Base-by-base conservation (phyloP, 1,139 yeast genomes). In the Nakaseomyces kungkrabaensis region DNA sequence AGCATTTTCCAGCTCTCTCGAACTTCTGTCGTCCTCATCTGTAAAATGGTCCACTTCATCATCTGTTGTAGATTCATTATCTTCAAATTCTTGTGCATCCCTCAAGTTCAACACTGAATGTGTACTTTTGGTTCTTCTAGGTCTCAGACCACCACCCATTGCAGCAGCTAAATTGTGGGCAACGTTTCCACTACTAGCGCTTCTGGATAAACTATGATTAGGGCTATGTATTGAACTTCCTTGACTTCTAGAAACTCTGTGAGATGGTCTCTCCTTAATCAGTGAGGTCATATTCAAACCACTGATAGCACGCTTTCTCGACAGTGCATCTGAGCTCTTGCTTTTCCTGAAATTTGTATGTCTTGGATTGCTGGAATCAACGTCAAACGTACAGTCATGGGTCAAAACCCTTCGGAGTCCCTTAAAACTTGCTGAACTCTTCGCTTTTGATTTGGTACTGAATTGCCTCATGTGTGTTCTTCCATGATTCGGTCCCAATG, bases 391-490 rank as follows among this genome's bases (percentile, higher is more conserved):
- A n/a, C 57, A 55, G 37, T 62, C 66, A 50, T 59, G 62, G 6
- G 58, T 56, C 25, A 59, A 37, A 8, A 58, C 58, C 45, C 59
- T 57, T 40, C 60, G 59, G 33, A 65, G 50, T 6, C 65, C 65
- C 50, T 65, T 65, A 43, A 65, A 63, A 50, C 66, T 63, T 3
- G 66, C 65, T 1, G 60, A 56, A 48, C 68, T 64, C 51, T 60
- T 65, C 27, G 65, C 60, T 44, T 63, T 53, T 3, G 66, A 62
- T 37, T 60, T 59, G 2, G 65, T 65, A 5, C 68, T 61, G 50
- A 66, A 66, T 46, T 63, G 68, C 45, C 62, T 53, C n/a, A 54
- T 48, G 25, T 52, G 57, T n/a, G 17, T 11, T 11, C 32, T 38
- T 25, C 43, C 44, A 31, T 46, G 48, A 25, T 11, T 10, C 25